Base-by-base conservation (phyloP, 345 rosid species). In the Clarkia xantiana region DNA sequence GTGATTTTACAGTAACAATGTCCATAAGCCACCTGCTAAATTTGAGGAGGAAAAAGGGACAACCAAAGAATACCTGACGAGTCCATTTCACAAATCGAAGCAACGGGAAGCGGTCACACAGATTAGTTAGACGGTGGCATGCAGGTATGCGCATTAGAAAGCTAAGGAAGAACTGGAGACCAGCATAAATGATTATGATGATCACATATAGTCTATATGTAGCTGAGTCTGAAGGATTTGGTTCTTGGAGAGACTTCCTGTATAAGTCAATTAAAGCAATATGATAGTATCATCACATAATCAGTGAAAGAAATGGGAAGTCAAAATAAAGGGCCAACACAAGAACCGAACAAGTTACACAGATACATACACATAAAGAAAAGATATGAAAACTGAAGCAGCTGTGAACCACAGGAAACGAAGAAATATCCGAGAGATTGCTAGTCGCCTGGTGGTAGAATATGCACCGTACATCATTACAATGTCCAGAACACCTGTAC, bases 391-490 rank as follows among this genome's bases (percentile, higher is more conserved):
- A 59, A 76, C 77, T 9, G 98, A 90, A 61, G 91, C 94, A 49
- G 62, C 49, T 51, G 73, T 43, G 63, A 81, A 86, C 96, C 94
- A 86, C 61, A 81, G 54, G 64, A 86, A 83, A 55, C 98, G 96
- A 39, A 86, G 78, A 70, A 76, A 73, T 57, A 90, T 76, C 57
- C 98, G 84, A 59, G 96, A 71, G 57, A 90, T 65, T 54, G 94
- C 98, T 51, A 81, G 60, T 1, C 72, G 78, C 22, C 84, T 67
- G 53, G 96, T 74, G 23, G 94, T 86, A 15, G 96, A 76, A 78
- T 90, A 90, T 42, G 98, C 98, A 18, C 98, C 98, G 75, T 77
- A 83, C 94, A 90, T 77, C 96, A 90, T 86, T 61, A 83, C 9
- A 40, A 86, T 75, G 66, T 90, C 96, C 76, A 90, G 69, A 55